Conservation (phyloP, 1,284 basidiomycete genomes). For the Moesziomyces sp. region DNA sequence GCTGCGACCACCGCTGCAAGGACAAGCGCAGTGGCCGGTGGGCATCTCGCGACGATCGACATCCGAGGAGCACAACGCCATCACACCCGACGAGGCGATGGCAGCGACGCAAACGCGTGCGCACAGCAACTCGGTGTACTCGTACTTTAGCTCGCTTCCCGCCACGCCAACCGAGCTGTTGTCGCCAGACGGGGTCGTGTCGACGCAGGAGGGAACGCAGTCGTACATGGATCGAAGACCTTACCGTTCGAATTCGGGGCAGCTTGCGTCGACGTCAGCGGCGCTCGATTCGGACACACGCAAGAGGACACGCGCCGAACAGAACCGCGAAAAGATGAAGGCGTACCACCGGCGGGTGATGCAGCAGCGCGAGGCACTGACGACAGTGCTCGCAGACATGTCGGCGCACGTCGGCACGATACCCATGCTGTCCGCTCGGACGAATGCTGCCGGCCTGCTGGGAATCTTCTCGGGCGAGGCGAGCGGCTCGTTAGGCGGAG, state of each 20-base stretch:
- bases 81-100: constrained; percentile 18
- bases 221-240: constrained; percentile 6
- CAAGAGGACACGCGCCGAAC: constrained; percentile 35
- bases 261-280: constrained; percentile 14
- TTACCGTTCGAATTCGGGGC: constrained; percentile 5
- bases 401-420: constrained; percentile 21
- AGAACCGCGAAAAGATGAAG: constrained; percentile 50
- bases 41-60: constrained; percentile 2
- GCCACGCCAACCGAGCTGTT: constrained; percentile 21
- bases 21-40: constrained; percentile 6
- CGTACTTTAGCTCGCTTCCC: constrained; percentile 34
- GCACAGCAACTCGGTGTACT: constrained; percentile 15
- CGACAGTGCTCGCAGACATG: constrained; percentile 27
- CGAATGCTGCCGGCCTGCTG: background rate
- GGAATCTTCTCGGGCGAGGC: background rate
- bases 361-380: constrained; percentile 42
- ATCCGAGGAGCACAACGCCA: constrained; percentile 15
- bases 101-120: background rate
- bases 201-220: constrained; percentile 11
- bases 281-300: constrained; percentile 19
- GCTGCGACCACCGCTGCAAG: constrained; percentile 8
- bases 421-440: constrained; percentile 1
- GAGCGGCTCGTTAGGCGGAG: background rate
- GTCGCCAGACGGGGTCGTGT: constrained; percentile 1
- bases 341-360: constrained; percentile 42